Evolutionary conservation across 345 rosid species (phyloP), one percentile per base, ranked within the genome.

Genomic region (Rhodomyrtus tomentosa): DNA sequence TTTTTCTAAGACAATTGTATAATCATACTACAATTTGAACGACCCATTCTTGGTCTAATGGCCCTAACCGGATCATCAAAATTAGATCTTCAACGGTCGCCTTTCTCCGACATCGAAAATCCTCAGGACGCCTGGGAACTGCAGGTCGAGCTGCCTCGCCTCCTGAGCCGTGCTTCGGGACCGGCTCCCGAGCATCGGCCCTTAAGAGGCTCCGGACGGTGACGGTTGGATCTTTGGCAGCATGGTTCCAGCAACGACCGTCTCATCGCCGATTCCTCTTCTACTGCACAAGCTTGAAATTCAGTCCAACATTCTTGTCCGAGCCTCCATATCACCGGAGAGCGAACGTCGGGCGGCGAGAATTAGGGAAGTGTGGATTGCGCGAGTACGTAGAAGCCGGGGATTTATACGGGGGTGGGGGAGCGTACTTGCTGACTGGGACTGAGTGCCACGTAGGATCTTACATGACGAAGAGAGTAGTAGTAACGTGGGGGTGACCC

Each of bases 211-310:
- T 89, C 90, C 25, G 27, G 50, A 4, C 10, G 54, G 21, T 84
- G 85, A 36, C 32, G 96, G 98, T 80, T 91, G 92, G 90, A 94
- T 90, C 94, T 94, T 91, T 91, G 93, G 93, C 84, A 86, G 90
- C 86, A 86, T 89, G 83, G 87, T 83, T 86, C 85, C 38, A 7
- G 13, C 15, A 14, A 36, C 45, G 49, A 32, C 29, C 36, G 72
- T 27, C 72, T 13, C 20, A 18, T 59, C 36, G 16, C 73, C 16
- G 10, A 59, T 36, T 24, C 45, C 36, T 13, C 38, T 38, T 48
- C 56, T 21, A 16, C 56, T 45, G 54, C 42, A n/a, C 55, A 50
- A 50, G 82, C 55, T 81, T 13, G 32, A 55, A 29, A 29, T 59
- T 27, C 40, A 29, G 74, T 59, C 40, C 74, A 29, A 59, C 22